Percentiles rank a stretch among this genome's conserved stretches.
These are phyloP conservation scores for Botrytis pseudocinerea DNA, from an alignment of 2,329 filamentous ascomycete genomes.

Conservation along the genomic window DNA sequence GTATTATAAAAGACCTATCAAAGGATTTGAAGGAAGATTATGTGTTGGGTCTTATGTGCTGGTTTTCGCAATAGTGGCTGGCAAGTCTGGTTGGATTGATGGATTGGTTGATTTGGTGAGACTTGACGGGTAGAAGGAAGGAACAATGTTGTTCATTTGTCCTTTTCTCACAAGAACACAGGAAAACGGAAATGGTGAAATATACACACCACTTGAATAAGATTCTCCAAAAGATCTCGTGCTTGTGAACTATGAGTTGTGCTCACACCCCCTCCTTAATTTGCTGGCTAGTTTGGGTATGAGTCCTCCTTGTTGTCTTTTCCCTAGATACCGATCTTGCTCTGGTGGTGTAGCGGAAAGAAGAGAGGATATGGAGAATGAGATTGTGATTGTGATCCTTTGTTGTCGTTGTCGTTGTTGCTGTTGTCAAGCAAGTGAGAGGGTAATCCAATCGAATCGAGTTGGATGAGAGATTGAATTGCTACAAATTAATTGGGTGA, in stretches of 20 bases:
- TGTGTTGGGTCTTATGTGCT: slow-evolving; percentile 1
- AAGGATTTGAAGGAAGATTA: background rate
- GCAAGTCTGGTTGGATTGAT: background rate
- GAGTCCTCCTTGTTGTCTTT: background rate
- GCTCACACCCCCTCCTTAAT: background rate
- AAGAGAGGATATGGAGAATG: background rate
- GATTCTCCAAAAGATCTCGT: background rate
- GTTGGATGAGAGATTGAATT: background rate
- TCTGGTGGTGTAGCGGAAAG: background rate
- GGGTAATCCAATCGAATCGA: background rate
- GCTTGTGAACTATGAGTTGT: slow-evolving; percentile 2
- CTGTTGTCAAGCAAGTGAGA: background rate
- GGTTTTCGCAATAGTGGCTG: background rate
- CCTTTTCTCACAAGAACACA: background rate
- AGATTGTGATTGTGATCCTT: background rate
- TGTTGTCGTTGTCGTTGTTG: background rate
- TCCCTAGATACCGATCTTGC: background rate
- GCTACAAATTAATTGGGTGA: background rate
- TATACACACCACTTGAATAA: background rate
- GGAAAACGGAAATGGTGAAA: background rate
- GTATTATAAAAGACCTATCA: slow-evolving; percentile 2
- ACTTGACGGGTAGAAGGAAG: background rate
- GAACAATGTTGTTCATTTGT: background rate
- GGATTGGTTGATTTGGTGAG: background rate
- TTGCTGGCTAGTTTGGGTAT: background rate